Conservation (phyloP, 331 rosid genomes). For the Arachis monticola region DNA sequence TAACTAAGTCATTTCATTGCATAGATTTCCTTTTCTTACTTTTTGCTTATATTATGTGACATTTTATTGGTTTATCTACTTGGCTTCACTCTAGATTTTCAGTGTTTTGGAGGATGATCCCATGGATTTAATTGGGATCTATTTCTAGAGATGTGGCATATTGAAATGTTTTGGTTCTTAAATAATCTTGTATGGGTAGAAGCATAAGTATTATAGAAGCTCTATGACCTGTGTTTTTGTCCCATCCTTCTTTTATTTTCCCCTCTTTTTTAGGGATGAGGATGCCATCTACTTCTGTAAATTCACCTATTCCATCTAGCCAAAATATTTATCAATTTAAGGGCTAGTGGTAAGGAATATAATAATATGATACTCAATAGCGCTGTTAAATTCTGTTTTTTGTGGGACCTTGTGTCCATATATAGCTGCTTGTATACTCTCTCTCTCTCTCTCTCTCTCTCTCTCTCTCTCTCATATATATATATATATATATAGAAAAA, state of each 20-base stretch:
- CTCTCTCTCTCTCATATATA: no score
- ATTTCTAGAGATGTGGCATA: conserved; percentile 9
- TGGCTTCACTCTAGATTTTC: not conserved
- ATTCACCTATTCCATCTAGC: not conserved
- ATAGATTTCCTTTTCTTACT: not conserved
- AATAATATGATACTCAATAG: not conserved
- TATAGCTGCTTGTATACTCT: no score
- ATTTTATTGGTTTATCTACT: not conserved
- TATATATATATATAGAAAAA: no score
- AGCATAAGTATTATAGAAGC: conserved; percentile 5
- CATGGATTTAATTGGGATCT: not conserved
- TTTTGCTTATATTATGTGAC: conserved; percentile 3
- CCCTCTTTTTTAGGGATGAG: not conserved
- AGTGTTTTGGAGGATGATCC: not conserved
- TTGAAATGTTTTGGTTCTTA: not conserved
- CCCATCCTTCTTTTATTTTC: not conserved
- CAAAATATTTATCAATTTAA: not conserved
- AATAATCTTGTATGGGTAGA: not conserved
- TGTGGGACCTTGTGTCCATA: no score
- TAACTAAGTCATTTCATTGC: conserved; percentile 29
- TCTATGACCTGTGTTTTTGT: conserved; percentile 6
- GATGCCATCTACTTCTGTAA: not conserved
- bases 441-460: no score
- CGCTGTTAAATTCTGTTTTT: not conserved
- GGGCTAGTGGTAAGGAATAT: not conserved